phyloP scores from a whole-genome alignment of 2,329 filamentous ascomycete species.

The Paracamarosporium sp. region DNA sequence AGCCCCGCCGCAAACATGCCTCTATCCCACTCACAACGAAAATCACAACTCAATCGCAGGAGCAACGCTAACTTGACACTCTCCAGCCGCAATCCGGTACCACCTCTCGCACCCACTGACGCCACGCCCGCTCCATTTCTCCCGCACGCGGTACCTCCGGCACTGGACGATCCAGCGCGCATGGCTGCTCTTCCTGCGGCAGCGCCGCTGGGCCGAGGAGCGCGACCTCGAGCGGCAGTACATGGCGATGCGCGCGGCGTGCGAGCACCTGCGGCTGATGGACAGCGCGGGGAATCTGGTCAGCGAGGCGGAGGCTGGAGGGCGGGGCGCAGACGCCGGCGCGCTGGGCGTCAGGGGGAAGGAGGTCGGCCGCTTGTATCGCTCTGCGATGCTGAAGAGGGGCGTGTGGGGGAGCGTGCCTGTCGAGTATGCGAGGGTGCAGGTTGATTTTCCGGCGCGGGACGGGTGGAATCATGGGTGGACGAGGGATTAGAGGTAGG shows the following conservation, averaged over 20 bases:
- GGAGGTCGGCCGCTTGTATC: conserved; percentile 76
- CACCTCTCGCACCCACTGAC: conserved; percentile 72
- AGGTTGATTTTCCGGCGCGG: conserved; percentile 81
- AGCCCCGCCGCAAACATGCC: too few species aligned
- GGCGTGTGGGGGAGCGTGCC: conserved; percentile 84
- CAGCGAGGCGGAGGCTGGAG: conserved; percentile 58
- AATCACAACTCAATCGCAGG: not conserved
- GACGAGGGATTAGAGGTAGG: conserved; percentile 64
- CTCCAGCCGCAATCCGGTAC: conserved; percentile 71
- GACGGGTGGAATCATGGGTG: conserved; percentile 93
- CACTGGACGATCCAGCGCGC: conserved; percentile 99
- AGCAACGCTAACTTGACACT: not conserved
- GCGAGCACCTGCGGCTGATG: conserved; percentile 76
- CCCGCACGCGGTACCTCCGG: conserved; percentile 82
- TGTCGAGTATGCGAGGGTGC: conserved; percentile 86
- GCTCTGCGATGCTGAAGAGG: conserved; percentile 90
- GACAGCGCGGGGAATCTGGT: conserved; percentile 52
- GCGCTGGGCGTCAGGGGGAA: conserved; percentile 44
- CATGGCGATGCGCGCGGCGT: conserved; percentile 82
- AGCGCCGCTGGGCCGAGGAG: conserved; percentile 69
- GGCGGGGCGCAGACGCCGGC: conserved; percentile 55
- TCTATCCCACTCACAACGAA: not conserved
- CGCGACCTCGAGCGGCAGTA: conserved; percentile 79
- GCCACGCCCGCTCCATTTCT: conserved; percentile 84
- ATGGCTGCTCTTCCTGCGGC: conserved; percentile 80